These are phyloP conservation scores for Rhododendron kiyosumense DNA, from an alignment of 148 eudicot species.

Conservation along the genomic window DNA sequence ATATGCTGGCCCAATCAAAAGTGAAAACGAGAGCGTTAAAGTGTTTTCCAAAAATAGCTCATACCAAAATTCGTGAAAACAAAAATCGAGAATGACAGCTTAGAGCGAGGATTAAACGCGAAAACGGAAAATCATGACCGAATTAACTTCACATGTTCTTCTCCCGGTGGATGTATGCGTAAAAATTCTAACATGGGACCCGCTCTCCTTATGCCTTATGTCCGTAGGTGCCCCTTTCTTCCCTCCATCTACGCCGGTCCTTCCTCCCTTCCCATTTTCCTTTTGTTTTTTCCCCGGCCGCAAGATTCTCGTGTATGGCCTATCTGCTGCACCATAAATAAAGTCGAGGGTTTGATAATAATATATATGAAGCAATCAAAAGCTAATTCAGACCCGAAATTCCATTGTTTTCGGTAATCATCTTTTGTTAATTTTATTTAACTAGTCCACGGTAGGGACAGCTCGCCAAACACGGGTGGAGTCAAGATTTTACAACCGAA, in stretches of 20 bases:
- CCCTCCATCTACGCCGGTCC: slow-evolving; percentile 17
- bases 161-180: neutral
- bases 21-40: neutral
- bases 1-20: neutral
- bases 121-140: neutral
- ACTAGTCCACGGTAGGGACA: neutral
- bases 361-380: neutral
- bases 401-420: neutral
- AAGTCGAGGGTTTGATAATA: neutral
- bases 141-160: too few relatives aligned
- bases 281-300: neutral
- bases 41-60: neutral
- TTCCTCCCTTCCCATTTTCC: neutral
- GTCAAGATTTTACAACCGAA: neutral
- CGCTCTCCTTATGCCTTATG: neutral
- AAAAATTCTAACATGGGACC: neutral
- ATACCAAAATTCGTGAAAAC: neutral
- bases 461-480: neutral
- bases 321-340: neutral
- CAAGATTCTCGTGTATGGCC: neutral
- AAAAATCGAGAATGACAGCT: too few relatives aligned
- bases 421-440: neutral
- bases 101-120: neutral
- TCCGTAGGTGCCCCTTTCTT: neutral
- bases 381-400: neutral